phyloP scores from a whole-genome alignment of 768 basidiomycete genomes.

The Xanthoconium stramineum region DNA sequence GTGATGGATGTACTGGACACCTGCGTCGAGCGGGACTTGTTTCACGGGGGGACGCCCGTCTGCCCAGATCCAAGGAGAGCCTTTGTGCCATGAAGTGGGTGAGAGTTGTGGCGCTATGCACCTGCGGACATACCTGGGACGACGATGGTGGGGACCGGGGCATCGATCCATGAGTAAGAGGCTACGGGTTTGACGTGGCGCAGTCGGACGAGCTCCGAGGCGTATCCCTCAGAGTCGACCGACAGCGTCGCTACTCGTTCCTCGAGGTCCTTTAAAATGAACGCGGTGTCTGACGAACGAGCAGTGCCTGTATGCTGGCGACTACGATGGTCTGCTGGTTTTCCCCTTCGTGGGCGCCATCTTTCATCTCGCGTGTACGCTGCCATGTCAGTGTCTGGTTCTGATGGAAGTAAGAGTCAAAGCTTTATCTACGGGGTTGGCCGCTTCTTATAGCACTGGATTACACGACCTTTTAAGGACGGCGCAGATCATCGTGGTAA shows the following conservation, averaged over 20 bases:
- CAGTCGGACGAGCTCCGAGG: slow-evolving; percentile 30
- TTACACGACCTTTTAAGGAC: not conserved
- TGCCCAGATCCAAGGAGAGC: slow-evolving; percentile 59
- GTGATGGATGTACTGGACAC: slow-evolving; percentile 51
- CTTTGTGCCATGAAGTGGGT: slow-evolving; percentile 30
- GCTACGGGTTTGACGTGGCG: slow-evolving; percentile 42
- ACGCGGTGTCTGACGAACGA: not conserved
- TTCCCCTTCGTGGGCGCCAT: slow-evolving; percentile 17
- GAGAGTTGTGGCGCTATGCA: not conserved
- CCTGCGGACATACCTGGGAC: slow-evolving; percentile 42
- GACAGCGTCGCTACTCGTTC: slow-evolving; percentile 18
- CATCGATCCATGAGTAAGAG: slow-evolving; percentile 54
- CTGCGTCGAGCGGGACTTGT: slow-evolving; percentile 52
- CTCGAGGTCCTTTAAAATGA: slow-evolving; percentile 24
- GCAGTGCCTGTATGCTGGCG: not conserved
- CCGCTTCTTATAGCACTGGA: slow-evolving; percentile 1
- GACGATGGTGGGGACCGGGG: slow-evolving; percentile 44
- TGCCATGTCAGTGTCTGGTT: slow-evolving; percentile 11
- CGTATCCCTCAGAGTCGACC: not conserved
- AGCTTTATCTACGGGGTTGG: not conserved
- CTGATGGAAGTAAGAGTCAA: not conserved
- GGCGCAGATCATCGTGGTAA: slow-evolving; percentile 14
- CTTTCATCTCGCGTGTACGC: slow-evolving; percentile 7
- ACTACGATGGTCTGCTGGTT: not conserved
- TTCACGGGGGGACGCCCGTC: slow-evolving; percentile 47